These are phyloP conservation scores for Phytophthora chlamydospora DNA, from an alignment of 352 stramenopile genomes.

Conservation along the genomic window DNA sequence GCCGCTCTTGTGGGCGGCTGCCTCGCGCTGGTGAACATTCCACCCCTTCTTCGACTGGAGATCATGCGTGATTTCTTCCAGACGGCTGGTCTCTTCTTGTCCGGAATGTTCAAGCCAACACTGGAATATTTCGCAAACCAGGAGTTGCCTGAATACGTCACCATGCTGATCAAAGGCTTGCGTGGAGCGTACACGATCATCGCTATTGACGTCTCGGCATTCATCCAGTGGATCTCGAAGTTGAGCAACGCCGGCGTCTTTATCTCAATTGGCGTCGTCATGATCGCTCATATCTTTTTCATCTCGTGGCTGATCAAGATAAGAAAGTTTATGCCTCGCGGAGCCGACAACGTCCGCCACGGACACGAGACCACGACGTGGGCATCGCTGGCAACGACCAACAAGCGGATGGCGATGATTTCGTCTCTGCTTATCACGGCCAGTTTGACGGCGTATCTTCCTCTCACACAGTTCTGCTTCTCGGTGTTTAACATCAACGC, in stretches of 20 bases:
- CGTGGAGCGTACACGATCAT: constrained; percentile 37
- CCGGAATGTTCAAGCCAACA: constrained; percentile 38
- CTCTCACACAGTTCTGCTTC: constrained; percentile 41
- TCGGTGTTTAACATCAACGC: constrained; percentile 26
- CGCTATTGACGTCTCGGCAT: constrained; percentile 20
- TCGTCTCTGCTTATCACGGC: constrained; percentile 45
- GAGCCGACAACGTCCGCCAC: constrained; percentile 44
- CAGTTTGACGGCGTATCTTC: constrained; percentile 46
- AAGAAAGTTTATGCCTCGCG: constrained; percentile 35
- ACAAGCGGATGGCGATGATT: constrained; percentile 36
- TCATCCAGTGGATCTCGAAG: constrained; percentile 30
- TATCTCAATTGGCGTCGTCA: constrained; percentile 29
- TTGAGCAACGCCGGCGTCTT: constrained; percentile 32
- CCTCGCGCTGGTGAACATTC: constrained; percentile 19
- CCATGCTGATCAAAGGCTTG: constrained; percentile 21
- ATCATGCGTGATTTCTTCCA: constrained; percentile 51
- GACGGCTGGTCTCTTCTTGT: constrained; percentile 46
- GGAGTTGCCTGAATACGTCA: constrained; percentile 24
- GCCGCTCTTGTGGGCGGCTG: constrained; percentile 17
- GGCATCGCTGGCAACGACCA: constrained; percentile 36
- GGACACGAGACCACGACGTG: constrained; percentile 44
- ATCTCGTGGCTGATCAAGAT: constrained; percentile 36
- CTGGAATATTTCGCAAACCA: constrained; percentile 24
- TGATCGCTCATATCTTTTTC: constrained; percentile 25
- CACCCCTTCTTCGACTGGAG: constrained; percentile 42